Conservation (phyloP, 2,329 filamentous ascomycete genomes). For the Aspergillus pseudoterreus region DNA sequence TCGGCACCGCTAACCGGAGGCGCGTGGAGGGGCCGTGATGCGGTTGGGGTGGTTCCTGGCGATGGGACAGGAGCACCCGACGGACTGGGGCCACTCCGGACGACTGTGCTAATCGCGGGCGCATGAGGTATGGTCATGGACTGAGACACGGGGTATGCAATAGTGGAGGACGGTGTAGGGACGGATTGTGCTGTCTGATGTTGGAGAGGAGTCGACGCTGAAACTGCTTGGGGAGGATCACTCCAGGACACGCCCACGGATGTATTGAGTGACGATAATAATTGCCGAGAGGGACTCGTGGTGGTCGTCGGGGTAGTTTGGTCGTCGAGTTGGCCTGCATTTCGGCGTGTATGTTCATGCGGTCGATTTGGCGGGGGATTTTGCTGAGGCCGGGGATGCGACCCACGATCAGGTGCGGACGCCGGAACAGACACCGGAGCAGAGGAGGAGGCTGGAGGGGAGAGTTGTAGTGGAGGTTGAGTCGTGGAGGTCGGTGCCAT, state of each 20-base stretch:
- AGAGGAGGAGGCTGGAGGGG: background rate
- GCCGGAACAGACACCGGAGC: background rate
- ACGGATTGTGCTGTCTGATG: too few species aligned
- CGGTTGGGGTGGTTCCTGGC: background rate
- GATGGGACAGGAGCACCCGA: background rate
- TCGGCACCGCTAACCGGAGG: background rate
- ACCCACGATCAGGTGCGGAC: background rate
- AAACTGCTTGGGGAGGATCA: background rate
- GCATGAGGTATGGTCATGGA: too few species aligned
- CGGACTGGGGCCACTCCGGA: background rate
- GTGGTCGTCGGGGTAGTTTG: background rate
- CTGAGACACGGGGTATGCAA: too few species aligned
- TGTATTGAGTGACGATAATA: background rate
- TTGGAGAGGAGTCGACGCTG: background rate
- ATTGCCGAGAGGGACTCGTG: background rate
- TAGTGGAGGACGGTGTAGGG: too few species aligned
- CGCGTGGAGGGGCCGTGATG: background rate
- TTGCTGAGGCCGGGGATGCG: constrained; percentile 12
- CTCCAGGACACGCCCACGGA: background rate
- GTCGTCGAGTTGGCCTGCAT: background rate
- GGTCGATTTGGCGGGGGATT: constrained; percentile 10
- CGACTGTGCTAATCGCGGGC: too few species aligned
- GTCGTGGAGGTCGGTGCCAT: constrained; percentile 20
- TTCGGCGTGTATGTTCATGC: constrained; percentile 30
- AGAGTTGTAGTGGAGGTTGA: background rate